Evolutionary conservation across 768 basidiomycete genomes (phyloP), one percentile per base, ranked within the genome.

Genomic region (Termitomyces titanicus): DNA sequence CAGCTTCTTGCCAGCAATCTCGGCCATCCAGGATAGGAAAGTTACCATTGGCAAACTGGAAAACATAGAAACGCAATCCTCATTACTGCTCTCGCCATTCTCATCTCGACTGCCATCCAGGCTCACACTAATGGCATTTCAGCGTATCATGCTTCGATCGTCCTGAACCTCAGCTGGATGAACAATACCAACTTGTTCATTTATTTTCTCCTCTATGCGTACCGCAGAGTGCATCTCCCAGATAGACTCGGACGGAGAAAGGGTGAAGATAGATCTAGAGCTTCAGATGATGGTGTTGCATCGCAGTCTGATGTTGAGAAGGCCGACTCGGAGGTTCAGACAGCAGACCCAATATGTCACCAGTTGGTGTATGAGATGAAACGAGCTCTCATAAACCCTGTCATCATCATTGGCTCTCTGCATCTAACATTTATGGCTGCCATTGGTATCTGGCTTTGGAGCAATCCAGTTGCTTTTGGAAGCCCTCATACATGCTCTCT

Each of bases 361-460:
- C 20, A 12, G 12, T 40, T 18, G 39, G 22, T 40, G 11, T 22
- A 40, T 20, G 42, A 43, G 22, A 43, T 12, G 6, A 25, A 38
- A 31, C 35, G 25, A 25, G n/a, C 33, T 11, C 7, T 25, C 8
- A 15, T 4, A 17, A 49, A 39, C 20, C 24, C 9, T 24, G 48
- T 49, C 17, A 27, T 39, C 3, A 38, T 49, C 20, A 38, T 49
- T 9, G 37, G 48, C 8, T 34, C 48, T 18, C 25, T 49, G 37
- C 48, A 49, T 38, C 7, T 49, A 24, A 3, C 48, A n/a, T 37
- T 49, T 20, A 38, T 49, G 48, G 34, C 35, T 37, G 10, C 35
- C 18, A 37, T 49, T 38, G 48, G 48, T 17, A 38, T 49, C 7
- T 49, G 48, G 48, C 35, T 49, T 2, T 49, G 48, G 48, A 49